Percentiles rank a stretch among this genome's conserved stretches.
Conservation (phyloP, 139 green algal genomes). For the Pycnococcus provasolii region DNA sequence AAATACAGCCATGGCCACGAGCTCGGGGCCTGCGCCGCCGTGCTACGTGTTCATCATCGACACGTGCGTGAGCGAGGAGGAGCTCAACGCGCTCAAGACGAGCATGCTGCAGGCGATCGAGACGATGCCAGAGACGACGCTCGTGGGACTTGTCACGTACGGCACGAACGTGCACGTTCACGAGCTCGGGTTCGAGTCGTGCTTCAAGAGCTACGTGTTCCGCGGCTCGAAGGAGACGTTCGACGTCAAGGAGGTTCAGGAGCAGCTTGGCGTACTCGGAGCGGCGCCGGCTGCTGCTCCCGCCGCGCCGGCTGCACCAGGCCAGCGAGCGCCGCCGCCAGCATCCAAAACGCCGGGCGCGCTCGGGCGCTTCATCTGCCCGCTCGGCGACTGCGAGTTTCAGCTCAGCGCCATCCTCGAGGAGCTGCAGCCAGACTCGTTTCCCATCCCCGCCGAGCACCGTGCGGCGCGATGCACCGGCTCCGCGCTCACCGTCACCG, state of each 20-base stretch:
- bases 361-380: slow-evolving; percentile 58
- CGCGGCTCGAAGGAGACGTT: slow-evolving; percentile 75
- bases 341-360: not conserved
- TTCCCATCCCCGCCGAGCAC: slow-evolving; percentile 55
- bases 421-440: slow-evolving; percentile 76
- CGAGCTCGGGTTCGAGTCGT: slow-evolving; percentile 86
- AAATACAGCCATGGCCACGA: not conserved
- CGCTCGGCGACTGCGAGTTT: slow-evolving; percentile 85
- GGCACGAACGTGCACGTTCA: slow-evolving; percentile 92
- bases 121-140: slow-evolving; percentile 42
- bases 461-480: slow-evolving; percentile 75
- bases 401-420: slow-evolving; percentile 68
- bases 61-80: slow-evolving; percentile 81
- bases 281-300: not conserved
- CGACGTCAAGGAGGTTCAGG: slow-evolving; percentile 44
- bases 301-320: not conserved
- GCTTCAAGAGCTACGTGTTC: slow-evolving; percentile 86
- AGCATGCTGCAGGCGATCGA: slow-evolving; percentile 17
- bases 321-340: not conserved
- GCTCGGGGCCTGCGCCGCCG: slow-evolving; percentile 43
- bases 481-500: slow-evolving; percentile 58
- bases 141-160: slow-evolving; percentile 85
- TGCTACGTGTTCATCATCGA: slow-evolving; percentile 92
- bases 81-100: slow-evolving; percentile 63
- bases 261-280: slow-evolving; percentile 63